These are phyloP conservation scores for Zoysia pacifica DNA, from an alignment of 176 grass and related monocot genomes.

Conservation along the genomic window DNA sequence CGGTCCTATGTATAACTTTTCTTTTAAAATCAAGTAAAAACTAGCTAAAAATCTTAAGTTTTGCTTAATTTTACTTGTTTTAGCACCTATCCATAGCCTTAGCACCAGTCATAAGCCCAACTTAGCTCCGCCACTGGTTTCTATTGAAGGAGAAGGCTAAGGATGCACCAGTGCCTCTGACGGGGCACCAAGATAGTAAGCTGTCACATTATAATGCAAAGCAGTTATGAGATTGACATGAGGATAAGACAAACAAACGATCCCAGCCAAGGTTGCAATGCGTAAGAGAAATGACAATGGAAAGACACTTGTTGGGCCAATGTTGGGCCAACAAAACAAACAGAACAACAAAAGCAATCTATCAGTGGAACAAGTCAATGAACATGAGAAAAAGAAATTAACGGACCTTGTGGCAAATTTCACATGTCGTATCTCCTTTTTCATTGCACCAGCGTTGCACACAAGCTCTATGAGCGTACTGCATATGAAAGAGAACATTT, in stretches of 20 bases:
- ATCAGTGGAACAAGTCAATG: not conserved
- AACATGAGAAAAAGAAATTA: not conserved
- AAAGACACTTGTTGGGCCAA: not conserved
- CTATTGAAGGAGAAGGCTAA: not conserved
- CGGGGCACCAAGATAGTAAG: not conserved
- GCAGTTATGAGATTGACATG: not conserved
- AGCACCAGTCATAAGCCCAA: no score
- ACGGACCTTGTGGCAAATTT: conserved; percentile 95
- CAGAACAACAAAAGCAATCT: not conserved
- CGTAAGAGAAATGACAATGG: not conserved
- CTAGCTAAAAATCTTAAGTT: no score
- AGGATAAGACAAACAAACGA: not conserved
- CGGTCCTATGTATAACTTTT: no score
- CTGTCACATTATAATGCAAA: not conserved
- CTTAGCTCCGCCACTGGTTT: no score
- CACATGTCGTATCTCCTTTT: conserved; percentile 96
- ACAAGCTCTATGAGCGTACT: conserved; percentile 98
- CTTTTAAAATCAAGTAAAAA: no score
- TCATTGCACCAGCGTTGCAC: conserved; percentile 97
- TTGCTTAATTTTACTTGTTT: no score
- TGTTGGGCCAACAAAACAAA: not conserved
- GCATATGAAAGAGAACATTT: conserved; percentile 27
- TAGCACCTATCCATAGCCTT: no score
- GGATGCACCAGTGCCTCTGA: not conserved
- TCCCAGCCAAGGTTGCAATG: not conserved